Base-by-base conservation (phyloP, 768 basidiomycete genomes). In the Leucocoprinus leucothites region DNA sequence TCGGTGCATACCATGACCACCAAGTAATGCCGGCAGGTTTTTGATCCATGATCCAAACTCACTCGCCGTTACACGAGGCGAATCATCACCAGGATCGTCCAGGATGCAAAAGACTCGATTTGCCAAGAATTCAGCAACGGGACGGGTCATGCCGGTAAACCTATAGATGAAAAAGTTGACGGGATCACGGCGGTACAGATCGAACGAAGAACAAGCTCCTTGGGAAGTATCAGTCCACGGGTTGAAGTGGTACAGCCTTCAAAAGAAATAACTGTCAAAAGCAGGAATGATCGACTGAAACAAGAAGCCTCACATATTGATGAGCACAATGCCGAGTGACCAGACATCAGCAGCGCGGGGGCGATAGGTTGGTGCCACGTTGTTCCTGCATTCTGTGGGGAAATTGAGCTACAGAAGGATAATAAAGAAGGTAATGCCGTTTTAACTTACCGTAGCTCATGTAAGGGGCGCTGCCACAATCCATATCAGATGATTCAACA, bases 271-370 rank as follows among this genome's bases (percentile, higher is more conserved):
- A 60, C 18, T 44, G 54, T 56, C 40, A 48, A 45, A 45, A 48
- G 48, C 38, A 26, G 9, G 14, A 52, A 62, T 31, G 38, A 51
- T 44, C 25, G 54, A 48, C 24, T 41, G 34, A 31, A 31, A 50
- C 43, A 53, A 49, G 41, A 48, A 49, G 55, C 77, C 85, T 34
- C 63, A 91, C 92, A 98, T 95, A 71, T 99, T 99, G 80, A 99
- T 92, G 64, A 99, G 84, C 61, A 99, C 97, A 68, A 99, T 97
- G 59, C 96, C 96, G 63, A 99, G 81, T 22, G 96, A 98, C 96
- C 94, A 99, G 51, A 99, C 94, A 72, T 99, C 96, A 58, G 97
- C 97, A 56, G 91, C 91, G 63, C 89, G 89, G 58, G 96, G 94
- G 60, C 83, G 82, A 77, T 99, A 99, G 48, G 89, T 91, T 59